Evolutionary conservation across 2,329 filamentous ascomycete species (phyloP).

Genomic region (Venturia carpophila): DNA sequence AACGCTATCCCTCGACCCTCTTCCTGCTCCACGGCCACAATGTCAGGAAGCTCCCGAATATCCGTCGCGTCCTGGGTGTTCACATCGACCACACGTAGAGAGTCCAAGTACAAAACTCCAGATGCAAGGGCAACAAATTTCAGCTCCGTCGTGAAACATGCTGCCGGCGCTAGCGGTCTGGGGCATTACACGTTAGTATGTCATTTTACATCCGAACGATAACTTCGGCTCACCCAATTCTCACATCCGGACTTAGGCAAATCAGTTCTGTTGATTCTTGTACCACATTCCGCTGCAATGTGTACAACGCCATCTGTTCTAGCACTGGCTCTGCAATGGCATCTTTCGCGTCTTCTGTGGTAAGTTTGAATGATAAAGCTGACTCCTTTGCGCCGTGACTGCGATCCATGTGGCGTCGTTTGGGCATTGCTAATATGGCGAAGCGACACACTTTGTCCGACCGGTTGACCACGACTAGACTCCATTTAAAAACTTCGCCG

Average conservation of each 20-base stretch:
- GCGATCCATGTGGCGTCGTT: constrained; percentile 37
- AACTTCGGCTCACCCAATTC: constrained; percentile 51
- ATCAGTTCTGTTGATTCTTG: constrained; percentile 60
- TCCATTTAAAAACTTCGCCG: constrained; percentile 63
- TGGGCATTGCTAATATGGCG: constrained; percentile 60
- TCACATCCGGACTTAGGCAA: constrained; percentile 66
- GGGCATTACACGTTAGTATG: constrained; percentile 15
- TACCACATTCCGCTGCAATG: constrained; percentile 58
- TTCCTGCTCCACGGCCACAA: constrained; percentile 36
- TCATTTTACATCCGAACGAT: background rate
- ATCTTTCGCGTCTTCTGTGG: constrained; percentile 28
- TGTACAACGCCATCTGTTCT: constrained; percentile 64
- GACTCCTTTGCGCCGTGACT: constrained; percentile 10
- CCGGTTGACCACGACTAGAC: constrained; percentile 68
- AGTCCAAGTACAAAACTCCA: constrained; percentile 64
- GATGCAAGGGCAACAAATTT: constrained; percentile 60
- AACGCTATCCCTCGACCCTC: background rate
- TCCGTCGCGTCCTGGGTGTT: constrained; percentile 69
- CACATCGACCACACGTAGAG: constrained; percentile 64
- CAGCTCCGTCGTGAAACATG: constrained; percentile 66
- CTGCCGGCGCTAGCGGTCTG: constrained; percentile 59
- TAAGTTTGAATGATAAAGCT: constrained; percentile 17
- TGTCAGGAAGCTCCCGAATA: constrained; percentile 63
- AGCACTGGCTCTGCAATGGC: constrained; percentile 56
- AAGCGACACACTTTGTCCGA: constrained; percentile 57